phyloP scores from a whole-genome alignment of 768 basidiomycete genomes.

The Hygrophoropsis aurantiaca region DNA sequence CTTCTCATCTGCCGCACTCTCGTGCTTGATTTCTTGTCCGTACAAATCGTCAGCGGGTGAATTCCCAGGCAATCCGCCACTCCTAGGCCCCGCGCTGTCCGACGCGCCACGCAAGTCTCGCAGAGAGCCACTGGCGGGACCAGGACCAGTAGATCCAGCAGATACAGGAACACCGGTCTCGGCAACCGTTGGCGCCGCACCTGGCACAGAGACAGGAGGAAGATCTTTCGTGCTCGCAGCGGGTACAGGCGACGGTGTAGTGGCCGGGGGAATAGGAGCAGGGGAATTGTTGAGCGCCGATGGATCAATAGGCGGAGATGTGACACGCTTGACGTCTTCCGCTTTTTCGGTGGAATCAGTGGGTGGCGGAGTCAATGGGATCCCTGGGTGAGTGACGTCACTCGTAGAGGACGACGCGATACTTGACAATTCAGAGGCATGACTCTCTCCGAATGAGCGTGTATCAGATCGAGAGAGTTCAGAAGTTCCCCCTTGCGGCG shows the following conservation, averaged over 20 bases:
- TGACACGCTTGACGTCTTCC: constrained; percentile 7
- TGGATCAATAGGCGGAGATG: constrained; percentile 20
- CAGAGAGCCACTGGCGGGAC: constrained; percentile 65
- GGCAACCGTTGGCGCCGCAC: constrained; percentile 61
- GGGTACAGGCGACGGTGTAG: constrained; percentile 11
- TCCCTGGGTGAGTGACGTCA: constrained; percentile 28
- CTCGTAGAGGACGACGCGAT: constrained; percentile 39
- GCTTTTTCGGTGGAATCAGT: constrained; percentile 13
- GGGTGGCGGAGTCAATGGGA: constrained; percentile 46
- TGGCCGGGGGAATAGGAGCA: constrained; percentile 26
- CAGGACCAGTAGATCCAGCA: constrained; percentile 57
- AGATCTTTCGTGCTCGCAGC: constrained; percentile 21
- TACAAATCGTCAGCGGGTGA: constrained; percentile 30
- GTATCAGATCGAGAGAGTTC: constrained; percentile 73
- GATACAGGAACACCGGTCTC: constrained; percentile 76
- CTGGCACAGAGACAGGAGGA: constrained; percentile 23
- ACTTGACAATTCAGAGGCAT: constrained; percentile 68
- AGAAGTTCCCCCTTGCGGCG: constrained; percentile 41
- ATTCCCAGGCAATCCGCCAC: constrained; percentile 26
- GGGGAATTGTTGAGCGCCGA: constrained; percentile 25
- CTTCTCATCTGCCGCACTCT: constrained; percentile 69
- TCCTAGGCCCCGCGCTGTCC: constrained; percentile 34
- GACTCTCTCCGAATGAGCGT: constrained; percentile 82
- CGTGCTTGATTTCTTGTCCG: constrained; percentile 30
- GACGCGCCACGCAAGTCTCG: constrained; percentile 46